Evolutionary conservation across 257 asterid species (phyloP).

Genomic region (Linaria vulgaris): DNA sequence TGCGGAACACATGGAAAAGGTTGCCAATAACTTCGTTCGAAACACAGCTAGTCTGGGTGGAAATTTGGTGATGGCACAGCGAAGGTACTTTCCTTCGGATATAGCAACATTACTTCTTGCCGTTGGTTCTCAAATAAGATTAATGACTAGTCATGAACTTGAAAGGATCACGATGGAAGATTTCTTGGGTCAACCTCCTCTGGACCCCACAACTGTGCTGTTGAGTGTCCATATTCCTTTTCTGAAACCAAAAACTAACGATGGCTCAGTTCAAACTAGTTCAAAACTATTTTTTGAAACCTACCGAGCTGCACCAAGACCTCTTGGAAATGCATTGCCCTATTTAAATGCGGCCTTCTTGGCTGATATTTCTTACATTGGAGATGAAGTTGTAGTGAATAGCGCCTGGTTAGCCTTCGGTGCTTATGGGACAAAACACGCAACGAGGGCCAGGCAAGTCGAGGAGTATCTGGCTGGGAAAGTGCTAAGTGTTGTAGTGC

Average conservation of each 20-base stretch:
- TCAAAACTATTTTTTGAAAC: constrained; percentile 49
- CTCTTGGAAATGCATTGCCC: constrained; percentile 70
- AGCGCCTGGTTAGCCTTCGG: constrained; percentile 47
- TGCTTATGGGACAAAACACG: constrained; percentile 53
- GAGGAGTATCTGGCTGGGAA: constrained; percentile 52
- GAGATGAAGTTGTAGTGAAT: constrained; percentile 37
- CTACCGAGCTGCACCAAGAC: constrained; percentile 65
- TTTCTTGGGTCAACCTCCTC: constrained; percentile 45
- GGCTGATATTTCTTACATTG: constrained; percentile 43
- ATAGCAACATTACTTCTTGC: constrained; percentile 61
- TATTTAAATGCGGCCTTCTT: constrained; percentile 65
- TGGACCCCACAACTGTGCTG: constrained; percentile 50
- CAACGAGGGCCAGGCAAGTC: constrained; percentile 48
- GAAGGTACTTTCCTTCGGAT: constrained; percentile 70
- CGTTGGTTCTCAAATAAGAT: constrained; percentile 41
- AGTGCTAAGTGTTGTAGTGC: constrained; percentile 30
- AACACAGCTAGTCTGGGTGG: constrained; percentile 71
- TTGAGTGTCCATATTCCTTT: constrained; percentile 54
- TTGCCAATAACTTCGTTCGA: constrained; percentile 55
- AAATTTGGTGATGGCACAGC: constrained; percentile 70
- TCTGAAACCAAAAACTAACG: constrained; percentile 23
- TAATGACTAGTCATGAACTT: constrained; percentile 32
- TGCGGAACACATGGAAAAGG: constrained; percentile 67
- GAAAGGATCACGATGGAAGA: constrained; percentile 49
- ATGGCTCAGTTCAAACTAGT: constrained; percentile 20